Evolutionary conservation across 192 early-diverging fungal species (phyloP).

Genomic region (Thamnidium elegans): DNA sequence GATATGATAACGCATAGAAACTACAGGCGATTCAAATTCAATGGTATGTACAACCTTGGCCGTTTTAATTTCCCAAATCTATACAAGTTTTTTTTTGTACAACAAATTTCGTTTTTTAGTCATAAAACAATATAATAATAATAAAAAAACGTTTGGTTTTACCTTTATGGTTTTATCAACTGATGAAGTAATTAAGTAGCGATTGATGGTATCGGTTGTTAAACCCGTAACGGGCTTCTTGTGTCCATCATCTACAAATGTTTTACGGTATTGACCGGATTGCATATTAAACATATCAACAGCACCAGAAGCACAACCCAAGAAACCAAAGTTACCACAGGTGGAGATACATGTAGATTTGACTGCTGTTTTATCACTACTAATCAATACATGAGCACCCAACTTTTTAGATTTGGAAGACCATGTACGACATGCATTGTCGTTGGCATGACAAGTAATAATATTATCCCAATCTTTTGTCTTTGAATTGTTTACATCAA

Average conservation of each 20-base stretch:
- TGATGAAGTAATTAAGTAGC: constrained; percentile 68
- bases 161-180: constrained; percentile 83
- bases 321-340: constrained; percentile 93
- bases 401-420: constrained; percentile 72
- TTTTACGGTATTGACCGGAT: constrained; percentile 74
- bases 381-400: constrained; percentile 63
- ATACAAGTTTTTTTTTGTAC: background rate
- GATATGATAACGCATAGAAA: constrained; percentile 56
- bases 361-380: constrained; percentile 51
- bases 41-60: constrained; percentile 61
- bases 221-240: constrained; percentile 80
- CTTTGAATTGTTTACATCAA: constrained; percentile 62
- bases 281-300: constrained; percentile 97
- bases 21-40: constrained; percentile 61
- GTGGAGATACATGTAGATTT: constrained; percentile 69
- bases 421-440: constrained; percentile 76
- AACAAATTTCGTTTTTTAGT: constrained; percentile 12
- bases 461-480: constrained; percentile 90
- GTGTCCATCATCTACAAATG: constrained; percentile 68
- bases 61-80: constrained; percentile 84
- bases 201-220: constrained; percentile 71
- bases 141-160: no score
- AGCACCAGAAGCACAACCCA: constrained; percentile 72
- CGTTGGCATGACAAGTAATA: constrained; percentile 82
- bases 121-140: background rate